Conservation (phyloP, 1,139 yeast genomes). For the Suhomyces kunorum region DNA sequence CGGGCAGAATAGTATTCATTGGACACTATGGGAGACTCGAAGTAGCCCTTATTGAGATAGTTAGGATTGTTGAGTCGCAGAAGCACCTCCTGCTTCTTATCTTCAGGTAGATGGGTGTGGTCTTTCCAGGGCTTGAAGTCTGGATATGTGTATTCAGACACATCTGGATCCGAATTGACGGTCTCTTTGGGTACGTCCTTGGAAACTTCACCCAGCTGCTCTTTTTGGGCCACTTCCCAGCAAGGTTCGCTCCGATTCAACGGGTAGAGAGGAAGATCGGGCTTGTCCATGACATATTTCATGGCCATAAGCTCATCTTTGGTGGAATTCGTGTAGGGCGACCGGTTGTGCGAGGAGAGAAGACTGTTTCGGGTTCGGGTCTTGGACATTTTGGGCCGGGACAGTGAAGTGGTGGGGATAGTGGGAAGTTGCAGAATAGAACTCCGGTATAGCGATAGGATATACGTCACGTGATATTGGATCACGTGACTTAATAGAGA, state of each 20-base stretch:
- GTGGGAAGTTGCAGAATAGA: background rate
- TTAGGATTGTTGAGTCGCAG: constrained; percentile 34
- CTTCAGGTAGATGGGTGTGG: constrained; percentile 50
- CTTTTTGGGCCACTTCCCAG: background rate
- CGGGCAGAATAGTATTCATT: constrained; percentile 54
- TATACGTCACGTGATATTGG: background rate
- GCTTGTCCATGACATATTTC: constrained; percentile 42
- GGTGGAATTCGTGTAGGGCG: constrained; percentile 25
- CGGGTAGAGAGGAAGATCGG: constrained; percentile 39
- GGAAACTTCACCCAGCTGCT: background rate
- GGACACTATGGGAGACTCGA: constrained; percentile 59
- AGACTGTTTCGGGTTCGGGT: constrained; percentile 37
- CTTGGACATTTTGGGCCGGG: constrained; percentile 33
- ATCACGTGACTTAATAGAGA: too few species aligned
- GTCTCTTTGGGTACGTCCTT: constrained; percentile 1
- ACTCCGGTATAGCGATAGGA: background rate
- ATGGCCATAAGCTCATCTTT: constrained; percentile 39
- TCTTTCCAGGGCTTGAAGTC: constrained; percentile 83
- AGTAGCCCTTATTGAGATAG: constrained; percentile 45
- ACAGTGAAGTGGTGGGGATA: background rate
- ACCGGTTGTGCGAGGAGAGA: constrained; percentile 33
- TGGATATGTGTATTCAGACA: constrained; percentile 48
- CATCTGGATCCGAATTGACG: background rate
- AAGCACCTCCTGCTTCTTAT: constrained; percentile 25
- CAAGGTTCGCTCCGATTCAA: constrained; percentile 20